A percentile compares a stretch with the other conserved stretches of the same genome.
These are phyloP conservation scores for Pythium aquatile DNA, from an alignment of 352 stramenopile species.

Conservation along the genomic window DNA sequence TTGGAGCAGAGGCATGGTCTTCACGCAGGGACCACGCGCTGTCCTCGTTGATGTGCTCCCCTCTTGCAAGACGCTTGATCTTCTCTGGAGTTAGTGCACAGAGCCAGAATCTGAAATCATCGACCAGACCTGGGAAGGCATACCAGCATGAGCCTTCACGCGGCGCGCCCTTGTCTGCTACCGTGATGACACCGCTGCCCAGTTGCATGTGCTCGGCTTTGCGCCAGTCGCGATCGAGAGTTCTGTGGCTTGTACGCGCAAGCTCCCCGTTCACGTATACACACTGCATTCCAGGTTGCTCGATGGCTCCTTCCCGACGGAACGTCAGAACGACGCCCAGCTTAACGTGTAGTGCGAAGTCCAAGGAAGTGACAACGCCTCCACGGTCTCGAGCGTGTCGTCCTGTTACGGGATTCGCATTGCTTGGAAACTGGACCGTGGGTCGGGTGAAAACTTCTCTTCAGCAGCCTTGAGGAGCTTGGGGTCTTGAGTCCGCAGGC, in stretches of 20 bases:
- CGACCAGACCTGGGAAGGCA: neutral
- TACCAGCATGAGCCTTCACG: neutral
- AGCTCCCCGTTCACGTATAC: conserved; percentile 11
- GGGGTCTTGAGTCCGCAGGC: neutral
- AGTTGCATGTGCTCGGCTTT: neutral
- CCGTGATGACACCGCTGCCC: neutral
- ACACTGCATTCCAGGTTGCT: neutral
- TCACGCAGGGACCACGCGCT: no score
- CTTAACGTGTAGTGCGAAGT: no score
- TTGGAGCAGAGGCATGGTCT: no score
- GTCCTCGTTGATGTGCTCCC: no score
- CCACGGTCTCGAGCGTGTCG: no score
- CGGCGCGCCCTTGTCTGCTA: neutral
- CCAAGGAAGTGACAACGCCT: no score
- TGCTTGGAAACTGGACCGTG: no score
- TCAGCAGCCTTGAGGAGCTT: neutral
- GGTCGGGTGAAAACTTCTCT: neutral
- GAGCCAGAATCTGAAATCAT: neutral
- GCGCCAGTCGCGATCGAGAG: neutral
- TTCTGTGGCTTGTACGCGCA: neutral
- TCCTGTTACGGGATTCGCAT: no score
- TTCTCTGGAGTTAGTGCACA: neutral
- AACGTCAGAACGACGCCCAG: no score
- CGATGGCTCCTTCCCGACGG: no score
- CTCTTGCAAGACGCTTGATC: no score